Base-by-base conservation (phyloP, 2,329 filamentous ascomycete species). In the Colletotrichum horii region DNA sequence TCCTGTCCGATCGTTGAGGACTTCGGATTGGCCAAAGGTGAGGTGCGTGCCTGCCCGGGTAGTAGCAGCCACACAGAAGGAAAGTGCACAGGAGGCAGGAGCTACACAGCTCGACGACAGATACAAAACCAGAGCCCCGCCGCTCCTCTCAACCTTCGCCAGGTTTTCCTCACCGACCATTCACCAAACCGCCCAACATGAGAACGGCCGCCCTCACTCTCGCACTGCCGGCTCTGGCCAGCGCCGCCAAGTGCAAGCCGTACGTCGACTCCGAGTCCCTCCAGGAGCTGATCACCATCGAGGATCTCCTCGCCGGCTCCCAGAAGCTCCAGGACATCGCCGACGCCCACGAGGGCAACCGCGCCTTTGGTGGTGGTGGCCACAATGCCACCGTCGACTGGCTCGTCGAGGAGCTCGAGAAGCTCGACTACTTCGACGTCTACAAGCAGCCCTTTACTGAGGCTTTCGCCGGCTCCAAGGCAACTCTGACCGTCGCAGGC, bases 351-450 rank as follows among this genome's bases (percentile, higher is more conserved):
- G 84, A 79, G 36, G 83, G 84, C 58, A 87, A 85, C 79, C 86
- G 87, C 34, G 85, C 83, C 65, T 88, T 88, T 69, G 86, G 86
- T 60, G 83, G 85, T 71, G 80, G 79, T 38, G 87, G 87, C 69
- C 87, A 88, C 82, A 87, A 88, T 71, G 83, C 84, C 69, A 89
- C 87, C 8, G 83, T 88, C 67, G 85, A 87, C 80, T 89, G 82
- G 77, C 80, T 88, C 71, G 84, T 84, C 81, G 81, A 87, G 69
- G 83, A 84, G 26, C 82, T 88, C 32, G 80, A 79, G 58, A 78
- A 80, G 8, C 80, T 83, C 34, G 82, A 81, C 79, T 86, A 86
- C 80, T 89, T 86, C 79, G 80, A 85, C 58, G 85, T 88, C 36
- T 80, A 79, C 73, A 87, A 87, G 81, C 87, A 88, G 82, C 83